These are phyloP conservation scores for Plasmodium berghei DNA, from an alignment of 169 alveolate genomes.

Conservation along the genomic window DNA sequence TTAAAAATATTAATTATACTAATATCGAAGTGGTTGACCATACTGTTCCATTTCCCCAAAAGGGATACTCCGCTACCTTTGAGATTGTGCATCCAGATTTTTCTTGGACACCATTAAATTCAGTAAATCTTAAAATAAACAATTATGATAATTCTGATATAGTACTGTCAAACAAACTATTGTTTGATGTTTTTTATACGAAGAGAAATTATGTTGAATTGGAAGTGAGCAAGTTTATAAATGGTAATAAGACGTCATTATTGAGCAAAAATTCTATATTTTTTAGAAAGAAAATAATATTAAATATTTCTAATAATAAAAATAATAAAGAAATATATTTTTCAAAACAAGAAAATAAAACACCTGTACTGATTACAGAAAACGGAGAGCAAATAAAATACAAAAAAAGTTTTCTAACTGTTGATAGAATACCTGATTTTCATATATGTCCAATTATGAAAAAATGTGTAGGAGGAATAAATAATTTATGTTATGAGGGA, in stretches of 20 bases:
- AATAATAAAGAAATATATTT: background rate
- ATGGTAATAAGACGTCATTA: background rate
- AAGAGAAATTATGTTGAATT: conserved; percentile 12
- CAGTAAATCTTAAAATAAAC: conserved; percentile 44
- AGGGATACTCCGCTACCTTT: conserved; percentile 72
- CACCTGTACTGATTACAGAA: conserved; percentile 42
- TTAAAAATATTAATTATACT: conserved; percentile 61
- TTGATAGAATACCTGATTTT: conserved; percentile 72
- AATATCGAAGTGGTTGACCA: conserved; percentile 67
- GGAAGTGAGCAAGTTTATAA: background rate
- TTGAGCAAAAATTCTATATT: background rate
- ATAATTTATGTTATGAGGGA: conserved; percentile 80
- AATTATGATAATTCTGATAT: conserved; percentile 43
- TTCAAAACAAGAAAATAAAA: background rate
- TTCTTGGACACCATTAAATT: conserved; percentile 53
- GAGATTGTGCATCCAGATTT: conserved; percentile 62
- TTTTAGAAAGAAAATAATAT: too few relatives aligned
- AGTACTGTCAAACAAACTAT: conserved; percentile 12
- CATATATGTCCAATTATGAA: conserved; percentile 71
- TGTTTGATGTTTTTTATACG: conserved; percentile 8
- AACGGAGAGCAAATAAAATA: conserved; percentile 51
- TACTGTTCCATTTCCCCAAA: conserved; percentile 68
- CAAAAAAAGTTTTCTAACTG: conserved; percentile 30
- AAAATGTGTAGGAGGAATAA: conserved; percentile 53
- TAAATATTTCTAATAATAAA: background rate